phyloP scores from a whole-genome alignment of 345 rosid species.

The Dimocarpus longan region DNA sequence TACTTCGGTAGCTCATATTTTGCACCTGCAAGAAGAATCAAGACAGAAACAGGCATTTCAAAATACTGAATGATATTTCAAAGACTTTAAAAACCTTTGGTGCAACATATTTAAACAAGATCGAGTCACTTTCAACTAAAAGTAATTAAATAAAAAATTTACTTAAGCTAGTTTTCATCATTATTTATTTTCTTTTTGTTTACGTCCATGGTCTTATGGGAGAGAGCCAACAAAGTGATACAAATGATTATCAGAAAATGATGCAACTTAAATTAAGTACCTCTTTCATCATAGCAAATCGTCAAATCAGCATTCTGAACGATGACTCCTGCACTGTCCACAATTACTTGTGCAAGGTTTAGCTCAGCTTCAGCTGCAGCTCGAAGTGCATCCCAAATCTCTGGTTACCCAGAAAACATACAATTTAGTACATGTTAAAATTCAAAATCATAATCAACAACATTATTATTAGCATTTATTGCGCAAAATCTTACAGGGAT shows the following conservation, averaged over 20 bases:
- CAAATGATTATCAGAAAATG: neutral
- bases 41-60: slow-evolving; percentile 10
- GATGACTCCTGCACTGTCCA: slow-evolving; percentile 88
- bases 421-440: neutral
- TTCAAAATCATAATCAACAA: neutral
- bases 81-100: neutral
- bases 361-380: slow-evolving; percentile 87
- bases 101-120: neutral
- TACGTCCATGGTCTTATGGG: neutral
- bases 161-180: neutral
- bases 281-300: slow-evolving; percentile 87
- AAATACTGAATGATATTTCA: neutral
- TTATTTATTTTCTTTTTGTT: neutral
- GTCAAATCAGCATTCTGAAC: slow-evolving; percentile 82
- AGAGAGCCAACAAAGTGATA: neutral
- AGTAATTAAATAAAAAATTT: no score
- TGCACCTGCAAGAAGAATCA: slow-evolving; percentile 60
- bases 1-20: slow-evolving; percentile 94
- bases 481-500: neutral
- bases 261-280: slow-evolving; percentile 30
- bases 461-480: neutral
- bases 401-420: slow-evolving; percentile 34
- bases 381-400: slow-evolving; percentile 94
- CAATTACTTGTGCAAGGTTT: slow-evolving; percentile 71
- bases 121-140: neutral